Evolutionary conservation across 768 basidiomycete species (phyloP), one percentile per base, ranked within the genome.

Genomic region (Psilocybe cyanescens): DNA sequence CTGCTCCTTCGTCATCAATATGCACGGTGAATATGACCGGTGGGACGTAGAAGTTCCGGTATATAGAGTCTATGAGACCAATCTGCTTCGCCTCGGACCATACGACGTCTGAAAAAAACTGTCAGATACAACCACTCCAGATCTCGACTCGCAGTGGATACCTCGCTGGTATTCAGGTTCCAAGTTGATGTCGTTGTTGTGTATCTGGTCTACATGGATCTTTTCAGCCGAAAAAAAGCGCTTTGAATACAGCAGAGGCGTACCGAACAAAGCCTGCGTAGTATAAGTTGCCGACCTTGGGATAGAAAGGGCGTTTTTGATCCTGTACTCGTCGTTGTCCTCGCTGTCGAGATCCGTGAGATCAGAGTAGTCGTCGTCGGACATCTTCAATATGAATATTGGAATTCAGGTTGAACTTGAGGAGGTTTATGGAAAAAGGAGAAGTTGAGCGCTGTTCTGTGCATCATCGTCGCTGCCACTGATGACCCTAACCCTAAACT

Each of bases 161-260:
- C 88, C 91, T 69, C 91, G 83, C 68, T 93, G 91, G 68, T 93
- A 93, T 41, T 91, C 92, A 0, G 91, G 88, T 46, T 91, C 85
- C 7, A 92, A 73, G 67, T 90, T 78, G 54, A 94, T 89, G 57
- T 90, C 88, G 2, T 76, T 76, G n/a, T 73, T 77, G 53, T 81
- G 72, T 35, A 92, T 83, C 71, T 91, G 88, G 56, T 90, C 90
- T 91, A 55, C 14, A 47, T n/a, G 12, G 61, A 39, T 19, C 19
- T 57, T 6, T 45, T 11, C 49, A 29, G 47, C 17, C 52, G 45
- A 48, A 54, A 60, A 60, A 64, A 51, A 19, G 39, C 39, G 28
- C n/a, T 11, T 6, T 47, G n/a, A 68, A 75, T 58, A 24, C 17
- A 83, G 17, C 12, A 8, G 3, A 48, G 16, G 68, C 78, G 57